Conservation (phyloP, 495 filamentous ascomycete genomes). For the Penicillium robsamsonii region DNA sequence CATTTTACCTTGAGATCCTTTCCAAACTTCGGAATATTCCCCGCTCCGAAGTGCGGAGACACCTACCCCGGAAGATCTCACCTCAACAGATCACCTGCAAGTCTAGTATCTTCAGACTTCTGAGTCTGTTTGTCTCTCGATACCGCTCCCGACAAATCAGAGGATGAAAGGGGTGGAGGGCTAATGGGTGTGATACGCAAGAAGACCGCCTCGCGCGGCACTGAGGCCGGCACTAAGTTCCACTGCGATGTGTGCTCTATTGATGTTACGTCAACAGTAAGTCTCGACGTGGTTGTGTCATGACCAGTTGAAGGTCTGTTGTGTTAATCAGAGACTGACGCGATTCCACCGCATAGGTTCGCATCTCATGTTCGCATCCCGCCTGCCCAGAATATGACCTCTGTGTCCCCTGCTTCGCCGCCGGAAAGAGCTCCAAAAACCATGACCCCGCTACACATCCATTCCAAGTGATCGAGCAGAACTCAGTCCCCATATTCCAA, state of each 20-base stretch:
- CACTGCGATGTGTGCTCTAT: constrained; percentile 94
- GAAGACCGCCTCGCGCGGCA: constrained; percentile 85
- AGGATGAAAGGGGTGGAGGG: constrained; percentile 44
- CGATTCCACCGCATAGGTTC: constrained; percentile 58
- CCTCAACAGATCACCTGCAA: constrained; percentile 12
- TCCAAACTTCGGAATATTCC: constrained; percentile 1
- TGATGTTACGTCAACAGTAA: constrained; percentile 93
- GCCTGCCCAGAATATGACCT: constrained; percentile 93
- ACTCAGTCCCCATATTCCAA: constrained; percentile 94
- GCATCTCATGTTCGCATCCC: constrained; percentile 83
- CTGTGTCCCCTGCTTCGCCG: constrained; percentile 91
- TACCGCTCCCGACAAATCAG: constrained; percentile 36
- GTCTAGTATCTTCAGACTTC: constrained; percentile 22
- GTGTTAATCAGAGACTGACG: constrained; percentile 3
- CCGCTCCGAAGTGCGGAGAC: constrained; percentile 26
- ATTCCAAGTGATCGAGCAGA: constrained; percentile 94
- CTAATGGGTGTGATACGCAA: constrained; percentile 94
- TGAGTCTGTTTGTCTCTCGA: constrained; percentile 32
- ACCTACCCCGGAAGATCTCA: constrained; percentile 23
- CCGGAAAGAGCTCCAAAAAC: constrained; percentile 68
- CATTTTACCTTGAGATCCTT: background rate
- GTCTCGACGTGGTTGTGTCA: constrained; percentile 17
- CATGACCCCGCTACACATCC: constrained; percentile 84
- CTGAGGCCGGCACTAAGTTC: constrained; percentile 90
- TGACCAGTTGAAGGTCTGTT: background rate